These are phyloP conservation scores for Pisolithus microcarpus DNA, from an alignment of 768 basidiomycete genomes.

Conservation along the genomic window DNA sequence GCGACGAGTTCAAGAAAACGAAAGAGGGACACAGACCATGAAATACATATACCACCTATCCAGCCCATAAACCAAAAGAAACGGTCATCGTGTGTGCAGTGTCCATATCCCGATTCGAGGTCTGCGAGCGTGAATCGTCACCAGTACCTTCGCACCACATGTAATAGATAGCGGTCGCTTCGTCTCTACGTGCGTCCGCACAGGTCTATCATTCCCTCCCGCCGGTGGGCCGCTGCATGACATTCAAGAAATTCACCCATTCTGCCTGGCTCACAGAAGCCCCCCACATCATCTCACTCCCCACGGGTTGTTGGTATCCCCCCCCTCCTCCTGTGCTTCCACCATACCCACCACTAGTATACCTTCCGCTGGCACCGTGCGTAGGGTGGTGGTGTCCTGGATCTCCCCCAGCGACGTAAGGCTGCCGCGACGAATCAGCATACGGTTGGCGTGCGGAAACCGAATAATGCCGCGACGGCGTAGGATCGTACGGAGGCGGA, in stretches of 20 bases:
- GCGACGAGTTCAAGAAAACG: background rate
- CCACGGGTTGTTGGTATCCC: constrained; percentile 41
- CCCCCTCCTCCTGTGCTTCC: background rate
- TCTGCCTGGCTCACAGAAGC: constrained; percentile 70
- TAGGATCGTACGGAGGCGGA: background rate
- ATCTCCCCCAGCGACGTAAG: constrained; percentile 18
- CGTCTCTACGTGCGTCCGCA: background rate
- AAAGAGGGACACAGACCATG: background rate
- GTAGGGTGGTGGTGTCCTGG: background rate
- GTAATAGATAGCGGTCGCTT: background rate
- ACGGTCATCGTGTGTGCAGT: background rate
- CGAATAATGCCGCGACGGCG: constrained; percentile 8
- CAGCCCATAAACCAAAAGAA: background rate
- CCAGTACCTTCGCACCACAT: background rate
- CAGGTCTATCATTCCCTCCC: constrained; percentile 14
- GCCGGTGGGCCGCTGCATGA: constrained; percentile 42
- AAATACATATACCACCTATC: background rate
- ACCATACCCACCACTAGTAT: constrained; percentile 34
- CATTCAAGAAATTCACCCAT: constrained; percentile 63
- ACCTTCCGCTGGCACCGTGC: constrained; percentile 20
- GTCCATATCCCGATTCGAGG: no score
- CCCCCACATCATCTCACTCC: constrained; percentile 68
- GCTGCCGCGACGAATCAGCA: constrained; percentile 21
- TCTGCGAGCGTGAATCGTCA: no score
- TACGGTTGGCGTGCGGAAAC: constrained; percentile 19